These are phyloP conservation scores for Eremothecium cymbalariae DNA, from an alignment of 1,139 yeast species.

Conservation along the genomic window DNA sequence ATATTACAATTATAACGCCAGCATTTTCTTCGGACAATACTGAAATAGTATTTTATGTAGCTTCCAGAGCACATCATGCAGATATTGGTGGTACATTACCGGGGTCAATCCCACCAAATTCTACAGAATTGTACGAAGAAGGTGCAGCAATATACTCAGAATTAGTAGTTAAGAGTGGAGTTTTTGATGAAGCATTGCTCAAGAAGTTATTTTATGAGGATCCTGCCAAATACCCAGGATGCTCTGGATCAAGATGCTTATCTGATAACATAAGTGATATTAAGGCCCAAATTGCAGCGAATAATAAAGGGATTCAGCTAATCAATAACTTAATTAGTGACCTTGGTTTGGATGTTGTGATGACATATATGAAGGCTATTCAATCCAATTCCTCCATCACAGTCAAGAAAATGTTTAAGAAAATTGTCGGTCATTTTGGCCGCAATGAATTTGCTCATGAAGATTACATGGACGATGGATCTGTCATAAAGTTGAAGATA, in stretches of 20 bases:
- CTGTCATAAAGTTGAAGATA: constrained; percentile 35
- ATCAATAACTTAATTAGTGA: constrained; percentile 35
- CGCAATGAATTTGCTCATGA: constrained; percentile 28
- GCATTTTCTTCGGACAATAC: constrained; percentile 36
- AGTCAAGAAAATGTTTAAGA: constrained; percentile 33
- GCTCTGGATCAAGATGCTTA: constrained; percentile 41
- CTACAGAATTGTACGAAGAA: constrained; percentile 40
- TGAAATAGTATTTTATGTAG: constrained; percentile 37
- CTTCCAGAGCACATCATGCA: constrained; percentile 47
- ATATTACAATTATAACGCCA: constrained; percentile 62
- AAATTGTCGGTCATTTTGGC: constrained; percentile 25
- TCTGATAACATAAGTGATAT: constrained; percentile 43
- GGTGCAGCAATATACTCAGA: constrained; percentile 43
- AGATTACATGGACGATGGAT: constrained; percentile 45
- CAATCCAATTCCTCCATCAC: constrained; percentile 39
- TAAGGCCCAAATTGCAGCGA: constrained; percentile 44
- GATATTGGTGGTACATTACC: constrained; percentile 45
- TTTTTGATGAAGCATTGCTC: constrained; percentile 38
- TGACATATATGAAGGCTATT: constrained; percentile 41
- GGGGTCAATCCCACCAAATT: constrained; percentile 44
- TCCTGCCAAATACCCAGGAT: constrained; percentile 39
- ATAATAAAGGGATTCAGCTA: constrained; percentile 39
- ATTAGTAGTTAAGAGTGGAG: constrained; percentile 35
- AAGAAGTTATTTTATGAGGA: constrained; percentile 34
- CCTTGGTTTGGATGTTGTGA: constrained; percentile 34